Evolutionary conservation across 257 asterid genomes (phyloP), one percentile per base, ranked within the genome.

Genomic region (Salvia rosmarinus): DNA sequence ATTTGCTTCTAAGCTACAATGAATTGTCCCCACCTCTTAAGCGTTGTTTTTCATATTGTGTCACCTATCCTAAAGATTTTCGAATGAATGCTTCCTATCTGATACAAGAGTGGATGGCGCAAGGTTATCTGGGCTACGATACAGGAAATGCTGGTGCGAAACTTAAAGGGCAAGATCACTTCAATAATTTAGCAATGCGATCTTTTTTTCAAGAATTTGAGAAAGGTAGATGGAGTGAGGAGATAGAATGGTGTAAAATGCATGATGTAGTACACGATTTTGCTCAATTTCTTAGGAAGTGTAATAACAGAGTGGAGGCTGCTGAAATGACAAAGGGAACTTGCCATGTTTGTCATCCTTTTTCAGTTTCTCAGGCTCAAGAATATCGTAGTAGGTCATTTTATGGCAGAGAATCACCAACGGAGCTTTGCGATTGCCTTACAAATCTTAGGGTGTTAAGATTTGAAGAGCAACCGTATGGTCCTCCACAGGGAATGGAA

Each of bases 201-300:
- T 80, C 65, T 13, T n/a, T 67, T 5, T 75, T 80, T 28, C 81
- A 67, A n/a, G 73, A 67, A 1, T 30, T 64, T 9, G 11, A 1
- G 12, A 2, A 3, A 39, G 32, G 4, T 32, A 1, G 13, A 2
- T 2, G 3, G 1, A 6, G 42, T 32, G n/a, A 12, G 37, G 16
- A 58, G 14, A 54, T 73, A n/a, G 1, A 3, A 4, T 6, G 1
- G 4, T 75, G 68, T 23, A 75, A 35, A 43, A 70, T 75, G 64
- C 78, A 79, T n/a, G 80, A 71, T 16, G 58, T 56, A 44, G 65
- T 65, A 6, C 77, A 69, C 62, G 80, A 69, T 20, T 76, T 76
- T 30, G 61, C 77, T n/a, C 64, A n/a, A 19, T 63, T 63, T 60
- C 28, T 64, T 23, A 54, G 32, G 17, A 39, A 43, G 12, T n/a